Base-by-base conservation (phyloP, 129 eudicot species). In the Chrysanthemum makinoi region DNA sequence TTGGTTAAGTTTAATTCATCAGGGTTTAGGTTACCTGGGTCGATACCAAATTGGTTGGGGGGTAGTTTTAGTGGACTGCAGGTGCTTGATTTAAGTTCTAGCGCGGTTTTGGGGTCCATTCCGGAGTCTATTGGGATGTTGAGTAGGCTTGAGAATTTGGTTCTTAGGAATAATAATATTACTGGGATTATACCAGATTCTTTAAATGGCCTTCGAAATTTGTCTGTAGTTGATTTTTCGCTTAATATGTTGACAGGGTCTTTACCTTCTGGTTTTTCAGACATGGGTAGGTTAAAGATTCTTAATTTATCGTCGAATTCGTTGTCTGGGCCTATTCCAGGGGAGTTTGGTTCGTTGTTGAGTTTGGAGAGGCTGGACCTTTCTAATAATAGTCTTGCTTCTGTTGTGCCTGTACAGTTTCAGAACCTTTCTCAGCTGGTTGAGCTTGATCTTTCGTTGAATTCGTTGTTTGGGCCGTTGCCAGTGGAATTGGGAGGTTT, bases 21-120 rank as follows among this genome's bases (percentile, higher is more conserved):
- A 0, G 86, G 91, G 18, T 91, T 91, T 73, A 18, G 49, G 11
- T 82, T 91, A 15, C 83, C 83, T 0, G 97, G 97, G 68, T 18
- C 59, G 2, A 88, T 91, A 61, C 97, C 97, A 0, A 88, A 85
- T 6, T 91, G 89, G 95, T 86, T 91, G 4, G 97, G 97, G 10
- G 67, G 24, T 51, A 78, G 70, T 20, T 76, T 91, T 52, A 33
- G 64, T 70, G 70, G 77, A 75, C 87, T 91, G 70, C 83, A 86
- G 71, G 84, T 85, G 54, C 88, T 91, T 64, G 97, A 91, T 82
- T 87, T 91, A 17, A 82, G 83, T 65, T 88, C 81, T 66, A 71
- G 95, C 74, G 82, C 86, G 50, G 76, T 91, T 78, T 4, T 62
- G 0, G 97, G 97, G 50, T 28, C 86, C 10, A 86, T 91, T 73